Base-by-base conservation (phyloP, 441 rosid species). In the Caryocar brasiliense region DNA sequence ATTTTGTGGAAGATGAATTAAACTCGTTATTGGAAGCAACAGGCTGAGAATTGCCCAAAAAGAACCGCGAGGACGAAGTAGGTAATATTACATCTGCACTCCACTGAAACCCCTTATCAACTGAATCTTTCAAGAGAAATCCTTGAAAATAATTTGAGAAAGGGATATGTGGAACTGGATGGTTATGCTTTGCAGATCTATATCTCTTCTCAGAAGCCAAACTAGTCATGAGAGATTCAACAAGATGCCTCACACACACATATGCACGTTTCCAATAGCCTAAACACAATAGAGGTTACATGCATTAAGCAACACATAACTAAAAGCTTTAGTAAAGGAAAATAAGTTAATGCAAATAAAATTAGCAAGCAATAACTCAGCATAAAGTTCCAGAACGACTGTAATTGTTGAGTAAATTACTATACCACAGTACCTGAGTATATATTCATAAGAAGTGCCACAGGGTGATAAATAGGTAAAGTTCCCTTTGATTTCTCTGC, bases 181-280 rank as follows among this genome's bases (percentile, higher is more conserved):
- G 44, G 62, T 45, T 47, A 47, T 53, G 52, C 62, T 65, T 69
- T 34, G 65, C 58, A 73, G 61, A 32, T 47, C 27, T 19, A 58
- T 36, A 53, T 47, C 51, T 54, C 65, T 62, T 66, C 67, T 70
- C 55, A 45, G 81, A 72, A 68, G 63, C 52, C 68, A 54, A 42
- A 47, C 40, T 56, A 60, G 83, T 66, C 56, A 65, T 60, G 61
- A 83, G 71, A 65, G 51, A 65, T 38, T 81, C 85, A 51, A 77
- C 75, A 66, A 87, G 82, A 81, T 92, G 96, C 63, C 70, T 77
- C 68, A 92, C 54, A 61, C 93, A 82, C 50, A 56, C 68, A 63
- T 65, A 75, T 56, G 96, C 95, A 62, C 95, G 91, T 67, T 76
- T 87, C 96, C 96, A 85, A 53, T 80, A 78, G 47, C 98, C 98